These are phyloP conservation scores for Cladosporium sp. DNA, from an alignment of 2,329 filamentous ascomycete species.

Conservation along the genomic window DNA sequence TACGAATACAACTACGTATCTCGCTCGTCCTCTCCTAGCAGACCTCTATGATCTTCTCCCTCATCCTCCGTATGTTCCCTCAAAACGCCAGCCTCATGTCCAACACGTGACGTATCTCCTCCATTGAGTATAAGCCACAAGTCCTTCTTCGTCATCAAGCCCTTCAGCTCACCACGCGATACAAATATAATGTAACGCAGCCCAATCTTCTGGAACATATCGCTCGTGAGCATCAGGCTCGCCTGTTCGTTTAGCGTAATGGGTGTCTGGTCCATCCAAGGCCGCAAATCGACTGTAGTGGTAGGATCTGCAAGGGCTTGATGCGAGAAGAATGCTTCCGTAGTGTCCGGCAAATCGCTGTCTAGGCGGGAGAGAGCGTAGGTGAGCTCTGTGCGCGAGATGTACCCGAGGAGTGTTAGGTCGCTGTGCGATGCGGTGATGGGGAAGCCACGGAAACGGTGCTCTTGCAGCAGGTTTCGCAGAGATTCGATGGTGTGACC, in stretches of 20 bases:
- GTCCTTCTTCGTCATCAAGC: slow-evolving; percentile 94
- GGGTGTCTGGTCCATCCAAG: slow-evolving; percentile 99
- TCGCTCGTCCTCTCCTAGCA: slow-evolving; percentile 29
- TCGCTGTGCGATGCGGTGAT: slow-evolving; percentile 77
- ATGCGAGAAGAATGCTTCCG: slow-evolving; percentile 82
- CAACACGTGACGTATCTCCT: slow-evolving; percentile 51
- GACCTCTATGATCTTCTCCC: slow-evolving; percentile 42
- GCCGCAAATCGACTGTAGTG: slow-evolving; percentile 79
- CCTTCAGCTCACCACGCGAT: slow-evolving; percentile 77
- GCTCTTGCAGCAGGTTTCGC: slow-evolving; percentile 66
- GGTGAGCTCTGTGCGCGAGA: slow-evolving; percentile 83
- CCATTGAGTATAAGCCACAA: slow-evolving; percentile 91
- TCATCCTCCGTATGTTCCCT: slow-evolving; percentile 39
- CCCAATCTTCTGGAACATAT: slow-evolving; percentile 93
- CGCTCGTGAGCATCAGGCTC: slow-evolving; percentile 79
- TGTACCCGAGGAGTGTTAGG: slow-evolving; percentile 85
- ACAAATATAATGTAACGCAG: slow-evolving; percentile 86
- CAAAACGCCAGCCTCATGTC: slow-evolving; percentile 35
- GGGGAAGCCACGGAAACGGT: slow-evolving; percentile 87
- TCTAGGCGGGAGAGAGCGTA: slow-evolving; percentile 70
- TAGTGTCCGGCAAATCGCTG: slow-evolving; percentile 62
- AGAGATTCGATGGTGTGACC: slow-evolving; percentile 77
- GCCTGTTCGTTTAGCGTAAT: slow-evolving; percentile 80
- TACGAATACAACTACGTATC: background rate
- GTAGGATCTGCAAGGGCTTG: slow-evolving; percentile 77